These are phyloP conservation scores for Cladosporium colombiae DNA, from an alignment of 2,329 filamentous ascomycete species.

Conservation along the genomic window DNA sequence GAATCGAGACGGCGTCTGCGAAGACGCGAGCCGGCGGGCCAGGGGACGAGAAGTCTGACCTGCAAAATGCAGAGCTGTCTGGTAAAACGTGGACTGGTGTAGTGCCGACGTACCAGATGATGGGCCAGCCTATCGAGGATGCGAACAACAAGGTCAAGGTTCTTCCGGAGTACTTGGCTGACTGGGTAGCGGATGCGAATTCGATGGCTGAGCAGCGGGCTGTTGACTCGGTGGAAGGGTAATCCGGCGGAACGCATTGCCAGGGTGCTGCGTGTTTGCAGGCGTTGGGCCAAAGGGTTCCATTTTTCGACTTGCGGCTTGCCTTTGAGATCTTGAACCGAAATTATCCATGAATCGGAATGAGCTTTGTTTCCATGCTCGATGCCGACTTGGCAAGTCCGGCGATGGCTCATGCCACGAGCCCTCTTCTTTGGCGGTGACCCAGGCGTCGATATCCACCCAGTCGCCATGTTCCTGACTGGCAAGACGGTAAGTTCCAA, in stretches of 20 bases:
- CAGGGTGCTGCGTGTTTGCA: neutral
- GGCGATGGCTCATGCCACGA: neutral
- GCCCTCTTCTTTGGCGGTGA: slow-evolving; percentile 8
- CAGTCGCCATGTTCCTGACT: slow-evolving; percentile 21
- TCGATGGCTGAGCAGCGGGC: slow-evolving; percentile 38
- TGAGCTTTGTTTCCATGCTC: neutral
- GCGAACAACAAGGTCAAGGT: slow-evolving; percentile 59
- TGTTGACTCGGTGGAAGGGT: slow-evolving; percentile 35
- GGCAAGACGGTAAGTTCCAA: slow-evolving; percentile 23
- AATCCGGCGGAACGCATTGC: slow-evolving; percentile 1
- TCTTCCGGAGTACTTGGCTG: slow-evolving; percentile 63
- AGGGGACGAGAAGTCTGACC: slow-evolving; percentile 60
- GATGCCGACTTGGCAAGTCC: neutral
- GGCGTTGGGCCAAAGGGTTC: neutral
- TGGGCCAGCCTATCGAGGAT: slow-evolving; percentile 63
- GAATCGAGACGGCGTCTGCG: slow-evolving; percentile 69
- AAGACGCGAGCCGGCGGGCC: slow-evolving; percentile 71
- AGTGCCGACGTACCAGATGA: slow-evolving; percentile 62
- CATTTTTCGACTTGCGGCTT: neutral
- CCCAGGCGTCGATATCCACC: slow-evolving; percentile 30
- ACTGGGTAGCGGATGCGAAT: slow-evolving; percentile 54
- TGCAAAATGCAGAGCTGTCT: slow-evolving; percentile 50
- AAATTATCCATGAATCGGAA: neutral
- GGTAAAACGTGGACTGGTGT: slow-evolving; percentile 61
- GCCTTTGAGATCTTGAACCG: neutral